Base-by-base conservation (phyloP, 2,329 filamentous ascomycete species). In the Colletotrichum cereale region DNA sequence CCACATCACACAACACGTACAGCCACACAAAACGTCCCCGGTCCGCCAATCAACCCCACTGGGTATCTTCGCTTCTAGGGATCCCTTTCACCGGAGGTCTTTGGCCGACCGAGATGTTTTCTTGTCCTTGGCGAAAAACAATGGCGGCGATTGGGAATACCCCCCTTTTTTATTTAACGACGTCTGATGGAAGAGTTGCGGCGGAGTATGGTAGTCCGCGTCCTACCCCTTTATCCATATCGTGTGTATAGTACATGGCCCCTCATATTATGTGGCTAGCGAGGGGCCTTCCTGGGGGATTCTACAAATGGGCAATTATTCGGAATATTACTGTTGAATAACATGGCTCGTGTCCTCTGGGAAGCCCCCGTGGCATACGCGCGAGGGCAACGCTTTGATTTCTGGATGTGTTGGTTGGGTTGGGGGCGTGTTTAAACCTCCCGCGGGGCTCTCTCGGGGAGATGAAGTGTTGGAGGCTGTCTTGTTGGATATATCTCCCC, bases 171-270 rank as follows among this genome's bases (percentile, higher is more conserved):
- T 47, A 38, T 53, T 47, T 60, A 60, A 72, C 65, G 69, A 72
- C 60, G 61, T 69, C 47, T 36, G 53, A 72, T 69, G 69, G 69
- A 55, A 72, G 65, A 56, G 65, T 69, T 42, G 60, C 60, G 47
- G 69, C 60, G 58, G 65, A 72, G 69, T 72, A 63, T 29, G 44
- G 60, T 58, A 47, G 50, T 26, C 8, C 24, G 31, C 65, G 44
- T 58, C 53, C 65, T 68, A 38, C 47, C 68, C 69, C 65, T 65
- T 68, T 52, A 34, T 58, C 68, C 60, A 72, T 72, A 53, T 64
- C 64, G 64, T 72, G 64, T 71, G 69, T 64, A 69, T 68, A 72
- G 65, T 72, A 72, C 65, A 69, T 48, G 68, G 69, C 26, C 60
- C 69, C 50, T 64, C 36, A 60, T 69, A 64, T 69, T 72, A 69